These are phyloP conservation scores for Lactifluus echinatus DNA, from an alignment of 768 basidiomycete genomes.

Conservation along the genomic window DNA sequence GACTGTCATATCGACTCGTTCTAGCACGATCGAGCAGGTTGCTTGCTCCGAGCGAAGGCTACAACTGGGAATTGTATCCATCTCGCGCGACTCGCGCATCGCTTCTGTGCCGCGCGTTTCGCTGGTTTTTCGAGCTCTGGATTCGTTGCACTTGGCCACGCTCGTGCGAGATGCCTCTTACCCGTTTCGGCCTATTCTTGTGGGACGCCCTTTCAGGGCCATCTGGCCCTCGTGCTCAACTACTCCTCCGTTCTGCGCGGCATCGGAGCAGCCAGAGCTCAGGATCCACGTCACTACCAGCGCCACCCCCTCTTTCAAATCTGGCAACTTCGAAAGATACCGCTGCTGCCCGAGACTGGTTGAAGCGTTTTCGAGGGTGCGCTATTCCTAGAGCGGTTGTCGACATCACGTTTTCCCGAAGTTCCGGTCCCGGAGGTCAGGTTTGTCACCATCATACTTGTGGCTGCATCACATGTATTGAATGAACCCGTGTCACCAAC, in stretches of 20 bases:
- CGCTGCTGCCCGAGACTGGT: constrained; percentile 17
- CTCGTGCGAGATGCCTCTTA: background rate
- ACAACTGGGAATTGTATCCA: background rate
- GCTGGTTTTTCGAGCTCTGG: background rate
- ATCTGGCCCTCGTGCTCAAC: background rate
- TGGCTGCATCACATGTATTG: background rate
- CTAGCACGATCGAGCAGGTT: background rate
- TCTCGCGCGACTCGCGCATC: background rate
- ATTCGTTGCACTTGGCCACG: background rate
- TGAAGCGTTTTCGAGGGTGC: constrained; percentile 5
- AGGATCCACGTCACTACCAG: constrained; percentile 6
- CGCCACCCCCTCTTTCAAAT: constrained; percentile 14
- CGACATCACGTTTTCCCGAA: constrained; percentile 61
- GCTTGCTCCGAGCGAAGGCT: background rate
- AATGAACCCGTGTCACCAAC: constrained; percentile 8
- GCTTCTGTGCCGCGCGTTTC: background rate
- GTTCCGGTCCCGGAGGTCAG: constrained; percentile 83
- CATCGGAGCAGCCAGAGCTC: background rate
- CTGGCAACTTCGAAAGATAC: constrained; percentile 14
- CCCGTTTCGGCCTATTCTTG: background rate
- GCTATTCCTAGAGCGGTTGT: constrained; percentile 45
- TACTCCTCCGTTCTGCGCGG: background rate
- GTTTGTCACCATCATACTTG: constrained; percentile 30
- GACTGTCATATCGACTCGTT: background rate
- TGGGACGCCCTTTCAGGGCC: background rate